A percentile compares a stretch with the other conserved stretches of the same genome.
phyloP scores from a whole-genome alignment of 768 basidiomycete species.

The Tricholoma flavovirens region DNA sequence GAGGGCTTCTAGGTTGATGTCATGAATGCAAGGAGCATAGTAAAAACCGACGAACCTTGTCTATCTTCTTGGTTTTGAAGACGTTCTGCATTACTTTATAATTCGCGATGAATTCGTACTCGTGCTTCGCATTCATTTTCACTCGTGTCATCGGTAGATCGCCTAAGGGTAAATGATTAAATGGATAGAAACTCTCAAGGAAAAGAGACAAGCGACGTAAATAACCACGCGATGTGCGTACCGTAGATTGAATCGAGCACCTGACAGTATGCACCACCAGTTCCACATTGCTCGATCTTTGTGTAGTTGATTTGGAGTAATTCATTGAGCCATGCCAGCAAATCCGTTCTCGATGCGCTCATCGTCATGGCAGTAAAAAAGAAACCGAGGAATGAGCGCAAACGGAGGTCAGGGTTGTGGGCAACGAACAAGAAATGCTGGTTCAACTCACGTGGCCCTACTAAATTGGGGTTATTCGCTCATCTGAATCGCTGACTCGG shows the following conservation, averaged over 20 bases:
- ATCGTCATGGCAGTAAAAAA: constrained; percentile 26
- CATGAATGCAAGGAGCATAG: constrained; percentile 1
- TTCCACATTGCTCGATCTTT: constrained; percentile 89
- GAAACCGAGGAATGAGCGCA: constrained; percentile 4
- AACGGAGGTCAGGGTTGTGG: constrained; percentile 1
- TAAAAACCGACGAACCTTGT: constrained; percentile 58
- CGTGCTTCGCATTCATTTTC: constrained; percentile 94
- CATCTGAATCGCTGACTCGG: background rate
- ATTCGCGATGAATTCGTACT: constrained; percentile 94
- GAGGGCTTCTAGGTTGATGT: constrained; percentile 8
- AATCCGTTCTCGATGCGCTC: constrained; percentile 79
- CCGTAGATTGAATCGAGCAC: constrained; percentile 93
- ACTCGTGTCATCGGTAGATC: constrained; percentile 89
- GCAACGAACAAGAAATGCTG: background rate
- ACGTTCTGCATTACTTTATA: constrained; percentile 92
- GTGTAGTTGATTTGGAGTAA: constrained; percentile 87
- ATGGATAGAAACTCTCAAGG: constrained; percentile 6
- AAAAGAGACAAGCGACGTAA: constrained; percentile 1
- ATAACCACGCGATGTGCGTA: constrained; percentile 33
- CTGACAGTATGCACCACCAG: constrained; percentile 92
- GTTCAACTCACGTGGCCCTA: background rate
- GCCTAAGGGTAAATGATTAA: constrained; percentile 37
- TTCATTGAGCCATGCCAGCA: constrained; percentile 91
- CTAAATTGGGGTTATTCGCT: background rate
- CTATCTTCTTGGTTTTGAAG: constrained; percentile 91